Conservation (phyloP, 208 protist genomes). For the Trypanosoma cruzi region DNA sequence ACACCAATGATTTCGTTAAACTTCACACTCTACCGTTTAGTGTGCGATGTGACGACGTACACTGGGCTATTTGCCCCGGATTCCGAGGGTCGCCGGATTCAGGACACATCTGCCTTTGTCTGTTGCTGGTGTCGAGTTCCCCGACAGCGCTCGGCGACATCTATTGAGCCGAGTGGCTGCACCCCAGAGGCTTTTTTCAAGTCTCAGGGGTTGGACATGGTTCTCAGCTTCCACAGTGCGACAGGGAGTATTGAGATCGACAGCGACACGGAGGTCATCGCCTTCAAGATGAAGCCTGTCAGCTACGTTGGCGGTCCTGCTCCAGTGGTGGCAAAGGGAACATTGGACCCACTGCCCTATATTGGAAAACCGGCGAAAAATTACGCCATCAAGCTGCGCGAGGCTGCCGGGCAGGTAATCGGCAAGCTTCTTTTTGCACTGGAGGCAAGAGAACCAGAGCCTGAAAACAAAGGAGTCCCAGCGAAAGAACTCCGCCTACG, state of each 20-base stretch:
- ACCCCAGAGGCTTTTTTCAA: conserved; percentile 58
- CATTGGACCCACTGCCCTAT: conserved; percentile 70
- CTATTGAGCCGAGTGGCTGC: conserved; percentile 24
- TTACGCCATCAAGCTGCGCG: conserved; percentile 89
- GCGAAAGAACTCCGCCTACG: not conserved
- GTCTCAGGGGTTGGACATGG: conserved; percentile 55
- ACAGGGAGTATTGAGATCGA: conserved; percentile 36
- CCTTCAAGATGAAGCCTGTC: conserved; percentile 62
- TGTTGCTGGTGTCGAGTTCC: conserved; percentile 63
- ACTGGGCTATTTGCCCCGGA: conserved; percentile 63
- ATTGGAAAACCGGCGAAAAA: conserved; percentile 71
- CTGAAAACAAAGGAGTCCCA: conserved; percentile 3
- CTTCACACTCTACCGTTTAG: conserved; percentile 81
- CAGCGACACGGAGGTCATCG: conserved; percentile 52
- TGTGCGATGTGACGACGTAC: conserved; percentile 73
- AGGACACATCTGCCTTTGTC: conserved; percentile 61
- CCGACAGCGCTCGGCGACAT: conserved; percentile 28
- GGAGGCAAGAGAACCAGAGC: conserved; percentile 43
- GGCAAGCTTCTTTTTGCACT: conserved; percentile 84
- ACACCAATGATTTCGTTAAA: conserved; percentile 47
- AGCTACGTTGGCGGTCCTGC: conserved; percentile 40
- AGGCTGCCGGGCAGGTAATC: conserved; percentile 58
- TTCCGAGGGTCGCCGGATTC: conserved; percentile 49
- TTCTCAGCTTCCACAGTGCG: conserved; percentile 46
- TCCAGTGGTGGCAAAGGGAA: conserved; percentile 78